Conservation (phyloP, 2,329 filamentous ascomycete genomes). For the Aspergillus alliaceus region DNA sequence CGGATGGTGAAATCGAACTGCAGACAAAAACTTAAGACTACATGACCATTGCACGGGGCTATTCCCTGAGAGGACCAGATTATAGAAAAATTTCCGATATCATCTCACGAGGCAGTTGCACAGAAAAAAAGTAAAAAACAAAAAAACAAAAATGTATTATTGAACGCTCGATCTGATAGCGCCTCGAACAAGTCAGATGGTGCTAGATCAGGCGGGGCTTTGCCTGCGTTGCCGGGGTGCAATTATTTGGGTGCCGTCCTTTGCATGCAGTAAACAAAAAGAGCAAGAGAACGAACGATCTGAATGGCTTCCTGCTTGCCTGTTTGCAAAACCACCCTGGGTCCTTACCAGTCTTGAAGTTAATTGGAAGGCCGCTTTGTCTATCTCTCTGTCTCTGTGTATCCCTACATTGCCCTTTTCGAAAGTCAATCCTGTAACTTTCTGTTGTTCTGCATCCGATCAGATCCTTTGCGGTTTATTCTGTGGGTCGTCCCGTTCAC, state of each 20-base stretch:
- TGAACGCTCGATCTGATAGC: neutral
- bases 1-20: too few species aligned
- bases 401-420: neutral
- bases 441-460: conserved; percentile 19
- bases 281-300: neutral
- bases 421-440: conserved; percentile 1
- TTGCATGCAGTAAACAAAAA: conserved; percentile 18
- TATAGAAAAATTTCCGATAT: neutral
- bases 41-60: neutral
- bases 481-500: conserved; percentile 19
- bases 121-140: neutral
- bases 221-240: conserved; percentile 17
- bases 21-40: too few species aligned
- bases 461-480: conserved; percentile 19
- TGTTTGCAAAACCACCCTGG: neutral
- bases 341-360: neutral
- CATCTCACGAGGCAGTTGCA: neutral
- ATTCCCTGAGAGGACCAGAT: too few species aligned
- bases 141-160: neutral
- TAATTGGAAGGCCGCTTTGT: too few species aligned
- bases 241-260: neutral
- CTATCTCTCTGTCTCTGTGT: neutral
- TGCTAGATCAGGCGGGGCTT: conserved; percentile 4
- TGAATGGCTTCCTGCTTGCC: neutral
- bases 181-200: conserved; percentile 4